Evolutionary conservation across 495 filamentous ascomycete genomes (phyloP).

Genomic region (Penicillium waksmanii): DNA sequence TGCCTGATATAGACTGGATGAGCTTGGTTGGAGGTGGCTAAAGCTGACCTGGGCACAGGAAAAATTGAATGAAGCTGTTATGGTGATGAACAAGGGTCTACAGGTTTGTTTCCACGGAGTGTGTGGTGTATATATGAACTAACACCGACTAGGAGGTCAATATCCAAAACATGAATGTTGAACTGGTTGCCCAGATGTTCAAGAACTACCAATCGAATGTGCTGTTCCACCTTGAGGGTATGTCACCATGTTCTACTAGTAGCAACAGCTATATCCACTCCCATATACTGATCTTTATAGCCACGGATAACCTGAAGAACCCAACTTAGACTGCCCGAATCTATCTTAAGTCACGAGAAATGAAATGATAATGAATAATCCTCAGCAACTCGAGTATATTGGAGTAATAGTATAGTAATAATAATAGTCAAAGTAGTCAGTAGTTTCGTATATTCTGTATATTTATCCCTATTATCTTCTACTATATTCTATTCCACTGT

Average conservation of each 20-base stretch:
- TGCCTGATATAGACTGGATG: background rate
- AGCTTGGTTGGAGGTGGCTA: no score
- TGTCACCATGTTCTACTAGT: slow-evolving; percentile 11
- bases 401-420: no score
- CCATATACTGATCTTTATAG: slow-evolving; percentile 41
- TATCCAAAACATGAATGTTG: slow-evolving; percentile 96
- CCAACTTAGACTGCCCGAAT: slow-evolving; percentile 56
- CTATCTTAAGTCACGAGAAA: background rate
- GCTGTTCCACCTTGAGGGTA: slow-evolving; percentile 95
- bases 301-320: slow-evolving; percentile 83
- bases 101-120: slow-evolving; percentile 57
- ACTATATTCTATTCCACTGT: background rate
- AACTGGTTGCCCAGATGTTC: slow-evolving; percentile 98
- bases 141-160: slow-evolving; percentile 78
- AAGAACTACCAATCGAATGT: slow-evolving; percentile 99
- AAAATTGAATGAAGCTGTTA: slow-evolving; percentile 94
- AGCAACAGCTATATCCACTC: background rate
- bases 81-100: slow-evolving; percentile 88
- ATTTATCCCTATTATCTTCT: background rate
- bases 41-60: slow-evolving; percentile 59
- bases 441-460: background rate
- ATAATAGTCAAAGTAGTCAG: no score
- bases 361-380: slow-evolving; percentile 9
- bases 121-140: background rate
- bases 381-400: background rate